Conservation (phyloP, 352 stramenopile genomes). For the Peronospora tabacina region DNA sequence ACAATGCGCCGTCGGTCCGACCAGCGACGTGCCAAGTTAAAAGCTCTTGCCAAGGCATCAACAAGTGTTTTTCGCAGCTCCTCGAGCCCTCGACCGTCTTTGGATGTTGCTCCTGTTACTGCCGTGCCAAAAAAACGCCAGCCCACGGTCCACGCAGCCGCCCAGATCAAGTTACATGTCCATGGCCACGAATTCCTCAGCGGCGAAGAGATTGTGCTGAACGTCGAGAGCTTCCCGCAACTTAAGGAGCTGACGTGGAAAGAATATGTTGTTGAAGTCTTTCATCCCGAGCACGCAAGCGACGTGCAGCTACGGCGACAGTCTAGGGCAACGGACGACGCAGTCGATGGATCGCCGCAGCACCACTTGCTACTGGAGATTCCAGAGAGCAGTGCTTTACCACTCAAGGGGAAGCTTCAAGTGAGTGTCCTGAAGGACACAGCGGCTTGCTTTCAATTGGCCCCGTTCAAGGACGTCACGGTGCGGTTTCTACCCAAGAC, state of each 20-base stretch:
- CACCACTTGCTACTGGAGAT: constrained; percentile 76
- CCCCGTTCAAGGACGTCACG: constrained; percentile 72
- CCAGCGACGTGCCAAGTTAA: constrained; percentile 36
- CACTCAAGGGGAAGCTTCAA: constrained; percentile 70
- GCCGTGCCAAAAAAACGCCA: constrained; percentile 34
- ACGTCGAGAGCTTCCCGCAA: constrained; percentile 72
- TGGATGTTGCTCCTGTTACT: neutral
- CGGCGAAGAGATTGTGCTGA: constrained; percentile 74
- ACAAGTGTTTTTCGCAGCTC: neutral
- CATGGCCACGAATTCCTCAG: constrained; percentile 78
- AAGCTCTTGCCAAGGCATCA: constrained; percentile 16
- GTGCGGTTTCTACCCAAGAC: constrained; percentile 75
- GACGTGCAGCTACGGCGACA: constrained; percentile 13
- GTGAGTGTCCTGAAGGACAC: constrained; percentile 81
- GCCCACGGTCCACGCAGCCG: constrained; percentile 37
- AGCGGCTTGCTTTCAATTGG: constrained; percentile 60
- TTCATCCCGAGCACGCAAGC: constrained; percentile 35
- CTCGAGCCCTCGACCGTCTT: neutral
- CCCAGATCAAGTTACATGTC: constrained; percentile 74
- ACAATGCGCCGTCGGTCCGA: constrained; percentile 46
- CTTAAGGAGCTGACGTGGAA: constrained; percentile 56
- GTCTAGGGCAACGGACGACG: constrained; percentile 21
- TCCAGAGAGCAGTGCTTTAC: constrained; percentile 49
- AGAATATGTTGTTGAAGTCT: constrained; percentile 79
- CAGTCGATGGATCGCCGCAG: constrained; percentile 32